phyloP scores from a whole-genome alignment of 768 basidiomycete species.

The Trametes cinnabarina region DNA sequence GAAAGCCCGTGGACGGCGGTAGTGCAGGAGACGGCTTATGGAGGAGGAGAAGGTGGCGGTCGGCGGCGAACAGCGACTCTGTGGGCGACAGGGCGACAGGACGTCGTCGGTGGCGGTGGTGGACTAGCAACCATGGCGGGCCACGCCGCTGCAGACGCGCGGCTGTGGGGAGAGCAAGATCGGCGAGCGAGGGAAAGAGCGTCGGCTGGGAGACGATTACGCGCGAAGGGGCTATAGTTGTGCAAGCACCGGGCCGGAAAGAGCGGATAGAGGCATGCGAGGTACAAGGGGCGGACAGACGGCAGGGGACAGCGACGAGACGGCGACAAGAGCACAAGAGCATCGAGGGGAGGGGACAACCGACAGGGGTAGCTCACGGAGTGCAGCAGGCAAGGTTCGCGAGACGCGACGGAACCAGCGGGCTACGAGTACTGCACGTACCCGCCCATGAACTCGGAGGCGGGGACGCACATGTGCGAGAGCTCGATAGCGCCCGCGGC shows the following conservation, averaged over 20 bases:
- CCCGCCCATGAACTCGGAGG: conserved; percentile 18
- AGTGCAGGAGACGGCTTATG: background rate
- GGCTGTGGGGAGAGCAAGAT: background rate
- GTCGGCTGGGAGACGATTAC: conserved; percentile 1
- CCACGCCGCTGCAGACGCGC: background rate
- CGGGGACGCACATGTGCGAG: conserved; percentile 22
- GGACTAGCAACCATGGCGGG: background rate
- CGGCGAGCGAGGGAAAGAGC: background rate
- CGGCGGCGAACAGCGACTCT: background rate
- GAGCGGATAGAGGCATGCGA: conserved; percentile 1
- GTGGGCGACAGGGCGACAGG: too few relatives aligned
- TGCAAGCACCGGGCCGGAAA: background rate
- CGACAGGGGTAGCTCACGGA: too few relatives aligned
- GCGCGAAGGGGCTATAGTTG: conserved; percentile 1
- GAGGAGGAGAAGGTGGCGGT: background rate
- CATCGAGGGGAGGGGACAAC: background rate
- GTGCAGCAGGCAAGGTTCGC: too few relatives aligned
- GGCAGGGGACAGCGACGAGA: background rate
- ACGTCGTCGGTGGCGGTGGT: conserved; percentile 2
- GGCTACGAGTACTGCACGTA: conserved; percentile 21
- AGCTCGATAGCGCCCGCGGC: conserved; percentile 21
- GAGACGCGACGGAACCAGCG: background rate
- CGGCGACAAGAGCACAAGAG: background rate
- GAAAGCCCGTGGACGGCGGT: background rate
- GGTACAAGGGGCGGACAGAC: conserved; percentile 2